phyloP scores from a whole-genome alignment of 2,329 filamentous ascomycete species.

The Clonostachys sp. region DNA sequence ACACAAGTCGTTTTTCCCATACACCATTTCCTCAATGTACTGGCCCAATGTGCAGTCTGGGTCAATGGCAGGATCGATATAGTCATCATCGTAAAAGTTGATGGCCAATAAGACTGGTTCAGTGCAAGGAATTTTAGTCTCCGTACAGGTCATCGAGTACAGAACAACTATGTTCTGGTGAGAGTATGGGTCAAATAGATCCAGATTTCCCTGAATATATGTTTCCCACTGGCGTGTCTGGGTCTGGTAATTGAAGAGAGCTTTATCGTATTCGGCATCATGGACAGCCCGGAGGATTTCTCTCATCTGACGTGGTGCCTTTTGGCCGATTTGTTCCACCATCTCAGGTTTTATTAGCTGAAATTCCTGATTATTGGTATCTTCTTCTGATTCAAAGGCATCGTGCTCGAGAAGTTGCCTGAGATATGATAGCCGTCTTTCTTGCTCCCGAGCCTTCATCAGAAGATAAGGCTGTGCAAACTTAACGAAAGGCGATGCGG shows the following conservation, averaged over 20 bases:
- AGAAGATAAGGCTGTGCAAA: conserved; percentile 92
- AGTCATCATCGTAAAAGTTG: conserved; percentile 91
- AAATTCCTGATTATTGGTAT: conserved; percentile 66
- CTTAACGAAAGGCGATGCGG: conserved; percentile 92
- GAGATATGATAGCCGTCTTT: conserved; percentile 76
- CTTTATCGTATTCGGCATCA: conserved; percentile 94
- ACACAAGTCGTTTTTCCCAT: conserved; percentile 72
- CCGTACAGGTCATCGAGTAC: conserved; percentile 89
- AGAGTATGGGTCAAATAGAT: conserved; percentile 89
- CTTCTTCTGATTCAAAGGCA: conserved; percentile 47
- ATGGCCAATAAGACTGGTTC: conserved; percentile 89
- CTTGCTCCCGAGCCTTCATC: conserved; percentile 87
- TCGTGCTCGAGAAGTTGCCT: conserved; percentile 79
- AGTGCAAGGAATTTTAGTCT: conserved; percentile 87
- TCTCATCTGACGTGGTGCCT: conserved; percentile 80
- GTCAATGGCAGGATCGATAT: conserved; percentile 65
- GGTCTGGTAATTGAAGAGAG: conserved; percentile 86
- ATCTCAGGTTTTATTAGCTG: conserved; percentile 92
- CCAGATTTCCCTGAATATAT: conserved; percentile 81
- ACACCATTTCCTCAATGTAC: conserved; percentile 87
- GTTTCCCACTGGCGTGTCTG: conserved; percentile 96
- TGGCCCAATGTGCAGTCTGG: conserved; percentile 91
- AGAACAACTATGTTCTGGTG: conserved; percentile 96
- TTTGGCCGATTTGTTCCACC: conserved; percentile 79
- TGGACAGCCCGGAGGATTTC: conserved; percentile 93